Percentiles rank a stretch among this genome's conserved stretches.
Evolutionary conservation across 257 asterid species (phyloP).

Genomic region (Anisodus acutangulus): DNA sequence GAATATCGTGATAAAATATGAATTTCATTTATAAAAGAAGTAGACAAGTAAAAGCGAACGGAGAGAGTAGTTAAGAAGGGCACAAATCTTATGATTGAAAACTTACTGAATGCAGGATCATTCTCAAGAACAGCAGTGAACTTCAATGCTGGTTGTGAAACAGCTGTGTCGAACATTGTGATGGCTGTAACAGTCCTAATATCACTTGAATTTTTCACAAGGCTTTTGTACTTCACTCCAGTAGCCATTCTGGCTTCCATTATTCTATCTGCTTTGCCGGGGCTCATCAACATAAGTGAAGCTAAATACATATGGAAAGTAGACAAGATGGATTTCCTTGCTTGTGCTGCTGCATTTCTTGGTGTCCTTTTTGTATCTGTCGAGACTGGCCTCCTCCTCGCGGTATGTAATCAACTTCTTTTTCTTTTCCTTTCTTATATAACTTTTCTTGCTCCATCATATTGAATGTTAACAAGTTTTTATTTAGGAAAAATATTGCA

Average conservation of each 20-base stretch:
- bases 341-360: conserved; percentile 50
- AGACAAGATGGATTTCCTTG: conserved; percentile 51
- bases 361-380: conserved; percentile 51
- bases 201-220: conserved; percentile 40
- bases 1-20: too few species aligned
- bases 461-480: not conserved
- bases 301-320: conserved; percentile 47
- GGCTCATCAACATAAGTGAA: conserved; percentile 46
- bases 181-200: conserved; percentile 51
- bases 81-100: too few species aligned
- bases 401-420: conserved; percentile 36
- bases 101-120: conserved; percentile 52
- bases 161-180: conserved; percentile 68
- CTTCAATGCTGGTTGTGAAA: conserved; percentile 76
- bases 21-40: too few species aligned
- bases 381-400: conserved; percentile 50
- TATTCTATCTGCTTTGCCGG: conserved; percentile 52
- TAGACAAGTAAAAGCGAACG: too few species aligned
- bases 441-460: not conserved
- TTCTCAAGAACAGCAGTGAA: conserved; percentile 81
- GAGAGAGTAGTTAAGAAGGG: too few species aligned
- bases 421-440: not conserved
- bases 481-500: not conserved
- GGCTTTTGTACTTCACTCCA: conserved; percentile 49
- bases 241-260: conserved; percentile 48